These are phyloP conservation scores for Rhodotorula diobovata DNA, from an alignment of 768 basidiomycete genomes.

Conservation along the genomic window DNA sequence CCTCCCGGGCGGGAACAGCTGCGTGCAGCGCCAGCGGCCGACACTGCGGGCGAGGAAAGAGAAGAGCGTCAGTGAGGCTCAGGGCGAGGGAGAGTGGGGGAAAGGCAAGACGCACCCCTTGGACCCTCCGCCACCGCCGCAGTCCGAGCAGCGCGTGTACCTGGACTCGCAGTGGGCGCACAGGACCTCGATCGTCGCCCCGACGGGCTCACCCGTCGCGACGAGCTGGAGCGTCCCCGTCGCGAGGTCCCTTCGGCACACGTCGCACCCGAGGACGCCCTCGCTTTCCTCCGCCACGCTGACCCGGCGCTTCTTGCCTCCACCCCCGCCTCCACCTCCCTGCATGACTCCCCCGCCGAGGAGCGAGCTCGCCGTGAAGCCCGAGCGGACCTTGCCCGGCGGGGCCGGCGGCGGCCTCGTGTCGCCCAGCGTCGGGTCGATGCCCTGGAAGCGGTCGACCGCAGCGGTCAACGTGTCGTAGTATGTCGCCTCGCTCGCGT, in stretches of 20 bases:
- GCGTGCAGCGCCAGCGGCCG: conserved; percentile 42
- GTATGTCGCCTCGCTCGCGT: conserved; percentile 25
- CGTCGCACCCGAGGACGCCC: conserved; percentile 28
- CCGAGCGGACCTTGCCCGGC: conserved; percentile 21
- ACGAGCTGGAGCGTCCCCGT: conserved; percentile 5
- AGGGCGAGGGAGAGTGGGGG: too few species aligned
- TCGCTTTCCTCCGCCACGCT: conserved; percentile 16
- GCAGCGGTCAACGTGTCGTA: conserved; percentile 21
- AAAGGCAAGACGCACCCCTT: conserved; percentile 29
- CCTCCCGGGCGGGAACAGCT: conserved; percentile 38
- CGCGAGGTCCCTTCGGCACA: conserved; percentile 25
- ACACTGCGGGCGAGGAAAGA: conserved; percentile 14
- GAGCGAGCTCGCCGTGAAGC: conserved; percentile 2
- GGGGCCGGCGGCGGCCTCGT: conserved; percentile 12
- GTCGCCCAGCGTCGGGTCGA: conserved; percentile 1
- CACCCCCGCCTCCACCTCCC: too few species aligned
- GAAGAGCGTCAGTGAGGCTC: not conserved
- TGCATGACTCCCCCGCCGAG: not conserved
- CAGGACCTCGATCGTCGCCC: conserved; percentile 37
- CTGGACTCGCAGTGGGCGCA: conserved; percentile 38
- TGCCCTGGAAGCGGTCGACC: conserved; percentile 16
- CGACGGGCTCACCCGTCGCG: conserved; percentile 14
- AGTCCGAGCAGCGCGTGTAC: conserved; percentile 42
- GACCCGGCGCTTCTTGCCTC: conserved; percentile 20
- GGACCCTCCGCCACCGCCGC: conserved; percentile 40